These are phyloP conservation scores for Mrakia blollopis DNA, from an alignment of 768 basidiomycete genomes.

Conservation along the genomic window DNA sequence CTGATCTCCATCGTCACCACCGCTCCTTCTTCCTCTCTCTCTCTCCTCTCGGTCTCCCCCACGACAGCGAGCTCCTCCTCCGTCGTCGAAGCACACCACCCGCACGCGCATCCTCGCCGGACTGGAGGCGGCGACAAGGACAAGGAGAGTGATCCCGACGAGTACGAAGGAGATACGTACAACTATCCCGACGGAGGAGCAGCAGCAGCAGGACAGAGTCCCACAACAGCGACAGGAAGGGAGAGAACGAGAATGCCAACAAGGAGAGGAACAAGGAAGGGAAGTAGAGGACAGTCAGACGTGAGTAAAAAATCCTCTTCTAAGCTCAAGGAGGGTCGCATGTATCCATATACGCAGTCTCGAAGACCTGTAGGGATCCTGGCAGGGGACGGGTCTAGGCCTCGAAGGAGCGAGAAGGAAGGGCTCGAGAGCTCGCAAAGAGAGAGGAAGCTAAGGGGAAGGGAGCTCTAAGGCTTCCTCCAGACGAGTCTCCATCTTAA, in stretches of 20 bases:
- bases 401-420: neutral
- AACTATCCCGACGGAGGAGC: neutral
- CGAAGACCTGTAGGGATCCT: too few relatives aligned
- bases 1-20: slow-evolving; percentile 9
- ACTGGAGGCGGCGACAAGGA: neutral
- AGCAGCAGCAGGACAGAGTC: neutral
- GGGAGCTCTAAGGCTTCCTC: neutral
- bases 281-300: neutral
- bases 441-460: neutral
- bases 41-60: neutral
- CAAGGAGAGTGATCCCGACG: slow-evolving; percentile 1
- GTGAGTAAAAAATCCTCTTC: neutral
- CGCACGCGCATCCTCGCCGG: too few relatives aligned
- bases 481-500: neutral
- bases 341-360: too few relatives aligned
- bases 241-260: neutral
- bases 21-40: neutral
- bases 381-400: too few relatives aligned
- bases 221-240: slow-evolving; percentile 5
- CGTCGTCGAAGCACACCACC: neutral
- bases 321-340: too few relatives aligned
- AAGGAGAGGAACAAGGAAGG: neutral
- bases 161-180: neutral
- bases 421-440: neutral
- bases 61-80: neutral